Evolutionary conservation across 73 alveolate genomes (phyloP), one percentile per base, ranked within the genome.

Genomic region (Paramecium biaurelia): DNA sequence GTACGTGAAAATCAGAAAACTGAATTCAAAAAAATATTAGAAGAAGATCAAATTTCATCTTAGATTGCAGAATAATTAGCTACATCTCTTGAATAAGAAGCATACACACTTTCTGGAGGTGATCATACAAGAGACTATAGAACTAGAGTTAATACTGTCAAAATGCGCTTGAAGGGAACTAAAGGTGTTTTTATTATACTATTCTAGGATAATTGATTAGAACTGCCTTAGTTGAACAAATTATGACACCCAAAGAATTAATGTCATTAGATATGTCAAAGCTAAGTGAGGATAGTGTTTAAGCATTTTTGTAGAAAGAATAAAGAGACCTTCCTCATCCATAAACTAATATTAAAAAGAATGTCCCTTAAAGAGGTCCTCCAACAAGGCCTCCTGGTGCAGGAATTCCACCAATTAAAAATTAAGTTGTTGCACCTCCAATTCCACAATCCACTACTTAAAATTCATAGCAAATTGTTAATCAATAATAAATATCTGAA

Each of bases 151-250:
- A 79, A 79, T 79, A 79, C 90, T 23, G 76, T 79, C 23, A 79
- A 79, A 79, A 79, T 79, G 90, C 70, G 74, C 21, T 45, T 79
- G n/a, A 79, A 79, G 72, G 90, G 90, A 32, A 35, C 86, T 38
- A 72, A 38, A 72, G 86, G 86, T 72, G 20, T 32, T 5, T 35
- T 43, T 79, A 20, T 23, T 24, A 18, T 43, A 30, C 47, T 43
- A 37, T 42, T 14, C 21, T 42, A 79, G 74, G 90, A 79, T 42
- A 20, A 42, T 38, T 72, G 56, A 72, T 72, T 72, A 32, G 86
- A 37, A 72, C 56, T 14, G 74, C 56, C 3, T 43, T 79, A 45
- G 42, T 79, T 0, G 74, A 79, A 43, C 32, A 47, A 41, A 43
- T 47, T 34, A 5, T 79, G 76, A 41, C 70, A 21, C 90, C 90